Conservation (phyloP, 2,329 filamentous ascomycete genomes). For the Clarireedia paspali region DNA sequence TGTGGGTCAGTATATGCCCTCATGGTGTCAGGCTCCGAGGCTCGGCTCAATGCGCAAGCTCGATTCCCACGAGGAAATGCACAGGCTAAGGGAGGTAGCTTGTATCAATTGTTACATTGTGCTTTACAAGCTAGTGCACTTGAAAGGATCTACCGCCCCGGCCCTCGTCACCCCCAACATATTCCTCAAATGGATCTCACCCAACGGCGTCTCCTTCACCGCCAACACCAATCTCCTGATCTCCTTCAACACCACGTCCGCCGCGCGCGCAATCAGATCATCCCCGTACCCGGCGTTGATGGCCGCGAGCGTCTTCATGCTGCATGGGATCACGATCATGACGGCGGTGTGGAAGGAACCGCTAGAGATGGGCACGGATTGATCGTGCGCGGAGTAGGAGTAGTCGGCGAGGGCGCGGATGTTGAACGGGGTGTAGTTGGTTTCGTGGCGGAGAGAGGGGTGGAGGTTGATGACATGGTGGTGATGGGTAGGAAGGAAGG, state of each 20-base stretch:
- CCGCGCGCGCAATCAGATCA: constrained; percentile 38
- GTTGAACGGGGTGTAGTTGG: constrained; percentile 31
- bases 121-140: too few relatives aligned
- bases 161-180: constrained; percentile 34
- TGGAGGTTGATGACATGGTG: too few relatives aligned
- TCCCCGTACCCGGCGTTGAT: constrained; percentile 36
- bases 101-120: too few relatives aligned
- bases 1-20: too few relatives aligned
- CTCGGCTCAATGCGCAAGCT: too few relatives aligned
- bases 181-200: constrained; percentile 39
- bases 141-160: constrained; percentile 28
- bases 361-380: constrained; percentile 37
- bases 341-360: constrained; percentile 38
- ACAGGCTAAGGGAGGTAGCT: too few relatives aligned
- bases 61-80: too few relatives aligned
- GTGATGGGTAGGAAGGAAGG: too few relatives aligned
- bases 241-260: constrained; percentile 41
- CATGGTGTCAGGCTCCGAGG: too few relatives aligned
- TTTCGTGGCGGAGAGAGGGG: constrained; percentile 34
- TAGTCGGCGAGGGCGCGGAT: constrained; percentile 34
- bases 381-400: constrained; percentile 35
- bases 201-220: constrained; percentile 37
- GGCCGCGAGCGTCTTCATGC: constrained; percentile 40
- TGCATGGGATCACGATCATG: constrained; percentile 42
- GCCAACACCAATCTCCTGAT: constrained; percentile 33